Base-by-base conservation (phyloP, 176 grass and related monocot genomes). In the Guadua angustifolia region DNA sequence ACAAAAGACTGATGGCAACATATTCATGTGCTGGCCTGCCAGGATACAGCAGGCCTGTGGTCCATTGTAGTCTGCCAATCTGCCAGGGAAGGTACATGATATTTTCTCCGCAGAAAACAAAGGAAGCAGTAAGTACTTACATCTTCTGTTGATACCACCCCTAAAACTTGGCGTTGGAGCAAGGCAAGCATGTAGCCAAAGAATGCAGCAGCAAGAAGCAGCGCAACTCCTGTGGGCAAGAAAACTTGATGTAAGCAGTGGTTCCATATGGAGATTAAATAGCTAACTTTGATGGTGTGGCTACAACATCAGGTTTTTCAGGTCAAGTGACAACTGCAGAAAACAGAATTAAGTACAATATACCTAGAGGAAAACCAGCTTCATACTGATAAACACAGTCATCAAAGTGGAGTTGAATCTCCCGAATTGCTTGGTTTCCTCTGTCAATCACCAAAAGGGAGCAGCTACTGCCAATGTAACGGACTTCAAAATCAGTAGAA, bases 361-460 rank as follows among this genome's bases (percentile, higher is more conserved):
- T 83, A 98, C 96, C 96, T 87, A 94, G 82, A 77, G 93, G 96
- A 84, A 95, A 88, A 84, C 86, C 85, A 66, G 91, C 81, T 84
- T 92, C 93, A 52, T 98, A 95, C 50, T 98, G 93, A 57, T 93
- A 90, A 57, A 86, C 85, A 66, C 96, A 98, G 65, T 98, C 96
- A 82, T 98, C 96, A 78, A 95, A 89, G 64, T 91, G 73, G 68
- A 98, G 93, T 12, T 84, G 91, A 26, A 98, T 95, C 87, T 98
- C 96, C 29, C 96, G 82, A 80, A 98, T 93, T 15, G 91, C 93
- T 80, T 95, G 85, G 73, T 95, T 98, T 90, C 91, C 96, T 83
- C 93, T 85, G 82, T 98, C 96, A 80, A 98, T 91, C 74, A 98
- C 91, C 80, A 98, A 75, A 89, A 98, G 93, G 64, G 96, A 98